Evolutionary conservation across 208 protist genomes (phyloP).

Genomic region (Porcisia deanei): DNA sequence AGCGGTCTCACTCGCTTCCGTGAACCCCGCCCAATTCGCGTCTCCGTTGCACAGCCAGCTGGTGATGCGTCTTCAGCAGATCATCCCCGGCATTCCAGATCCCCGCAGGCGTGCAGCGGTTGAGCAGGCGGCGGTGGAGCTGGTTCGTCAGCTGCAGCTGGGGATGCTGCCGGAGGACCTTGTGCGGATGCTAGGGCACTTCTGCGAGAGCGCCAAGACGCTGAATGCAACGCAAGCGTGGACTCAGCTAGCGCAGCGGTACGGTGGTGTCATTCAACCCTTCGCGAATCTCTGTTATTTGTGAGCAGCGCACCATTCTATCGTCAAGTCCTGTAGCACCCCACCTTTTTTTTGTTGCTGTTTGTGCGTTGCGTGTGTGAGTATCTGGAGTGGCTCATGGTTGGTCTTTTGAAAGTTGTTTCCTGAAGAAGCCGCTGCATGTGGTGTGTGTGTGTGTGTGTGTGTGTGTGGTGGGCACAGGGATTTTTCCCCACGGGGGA

Average conservation of each 20-base stretch:
- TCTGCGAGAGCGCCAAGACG: conserved; percentile 44
- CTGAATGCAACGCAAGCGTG: conserved; percentile 42
- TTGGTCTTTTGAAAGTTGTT: neutral
- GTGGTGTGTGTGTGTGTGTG: neutral
- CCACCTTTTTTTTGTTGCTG: conserved; percentile 6
- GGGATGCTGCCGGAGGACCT: conserved; percentile 48
- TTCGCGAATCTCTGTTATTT: conserved; percentile 67
- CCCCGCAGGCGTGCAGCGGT: conserved; percentile 42
- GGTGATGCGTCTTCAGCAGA: conserved; percentile 40
- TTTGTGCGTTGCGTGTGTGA: neutral
- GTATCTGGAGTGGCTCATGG: neutral
- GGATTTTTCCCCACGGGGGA: no score
- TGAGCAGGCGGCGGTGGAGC: conserved; percentile 53
- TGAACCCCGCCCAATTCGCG: conserved; percentile 17
- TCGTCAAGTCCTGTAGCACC: neutral
- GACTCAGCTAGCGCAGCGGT: conserved; percentile 40
- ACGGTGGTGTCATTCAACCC: conserved; percentile 45
- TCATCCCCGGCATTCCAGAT: conserved; percentile 42
- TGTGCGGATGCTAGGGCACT: conserved; percentile 46
- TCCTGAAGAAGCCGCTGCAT: neutral
- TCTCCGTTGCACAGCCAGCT: conserved; percentile 26
- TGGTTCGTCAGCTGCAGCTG: conserved; percentile 52
- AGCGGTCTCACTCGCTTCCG: conserved; percentile 3
- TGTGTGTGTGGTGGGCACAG: neutral
- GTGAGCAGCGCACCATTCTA: conserved; percentile 9